Conservation (phyloP, 108 stramenopile species). For the Mayamaea pseudoterrestris region DNA sequence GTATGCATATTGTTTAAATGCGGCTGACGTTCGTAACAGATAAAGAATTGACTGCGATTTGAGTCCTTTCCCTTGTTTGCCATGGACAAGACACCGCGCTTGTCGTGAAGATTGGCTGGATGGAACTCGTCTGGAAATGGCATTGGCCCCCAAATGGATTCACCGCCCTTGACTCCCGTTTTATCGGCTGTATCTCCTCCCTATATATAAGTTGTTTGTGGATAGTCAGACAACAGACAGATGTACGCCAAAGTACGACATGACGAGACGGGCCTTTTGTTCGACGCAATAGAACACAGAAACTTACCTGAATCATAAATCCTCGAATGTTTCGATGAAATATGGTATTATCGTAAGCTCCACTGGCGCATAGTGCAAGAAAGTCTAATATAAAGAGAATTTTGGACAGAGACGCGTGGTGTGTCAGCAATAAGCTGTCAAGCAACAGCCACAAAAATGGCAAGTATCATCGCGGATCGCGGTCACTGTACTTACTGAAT, state of each 20-base stretch:
- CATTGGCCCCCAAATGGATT: slow-evolving; percentile 93
- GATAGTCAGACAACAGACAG: too few species aligned
- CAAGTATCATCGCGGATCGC: too few species aligned
- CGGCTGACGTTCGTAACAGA: slow-evolving; percentile 86
- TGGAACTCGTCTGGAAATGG: slow-evolving; percentile 93
- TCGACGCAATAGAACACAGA: neutral
- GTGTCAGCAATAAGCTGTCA: too few species aligned
- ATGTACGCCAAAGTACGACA: too few species aligned
- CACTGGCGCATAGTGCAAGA: slow-evolving; percentile 74
- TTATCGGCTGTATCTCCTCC: slow-evolving; percentile 36
- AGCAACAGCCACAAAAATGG: too few species aligned
- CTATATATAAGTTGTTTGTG: neutral
- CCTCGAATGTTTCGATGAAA: slow-evolving; percentile 95
- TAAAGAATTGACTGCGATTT: slow-evolving; percentile 89
- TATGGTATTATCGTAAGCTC: slow-evolving; percentile 83
- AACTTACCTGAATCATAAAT: slow-evolving; percentile 87
- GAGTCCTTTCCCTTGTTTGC: slow-evolving; percentile 90
- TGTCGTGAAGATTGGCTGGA: slow-evolving; percentile 78
- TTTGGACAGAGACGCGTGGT: too few species aligned
- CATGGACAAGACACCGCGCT: slow-evolving; percentile 85
- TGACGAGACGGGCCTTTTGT: neutral
- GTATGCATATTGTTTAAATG: slow-evolving; percentile 93
- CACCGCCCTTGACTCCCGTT: slow-evolving; percentile 60
- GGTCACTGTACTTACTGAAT: too few species aligned
- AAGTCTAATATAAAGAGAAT: too few species aligned